Evolutionary conservation across 345 rosid genomes (phyloP).

Genomic region (Pistacia integerrima): DNA sequence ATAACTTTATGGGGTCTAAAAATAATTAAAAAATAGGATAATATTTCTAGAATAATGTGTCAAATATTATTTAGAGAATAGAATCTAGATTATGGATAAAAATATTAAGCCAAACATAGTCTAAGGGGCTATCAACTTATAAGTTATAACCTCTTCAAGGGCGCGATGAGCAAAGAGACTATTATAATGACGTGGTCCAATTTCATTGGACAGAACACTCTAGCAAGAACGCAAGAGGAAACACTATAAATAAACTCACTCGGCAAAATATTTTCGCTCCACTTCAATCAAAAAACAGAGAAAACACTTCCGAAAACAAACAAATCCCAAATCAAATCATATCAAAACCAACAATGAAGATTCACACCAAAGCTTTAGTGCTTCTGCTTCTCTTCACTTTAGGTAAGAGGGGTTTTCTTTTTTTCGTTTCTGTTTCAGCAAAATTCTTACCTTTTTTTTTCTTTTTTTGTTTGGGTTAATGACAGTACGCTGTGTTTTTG

Average conservation of each 20-base stretch:
- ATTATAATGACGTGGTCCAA: slow-evolving; percentile 19
- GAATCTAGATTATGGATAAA: too few relatives aligned
- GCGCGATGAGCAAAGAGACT: too few relatives aligned
- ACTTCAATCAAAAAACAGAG: not conserved
- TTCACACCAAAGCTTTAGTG: slow-evolving; percentile 20
- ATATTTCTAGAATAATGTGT: too few relatives aligned
- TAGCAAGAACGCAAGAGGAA: not conserved
- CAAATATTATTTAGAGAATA: too few relatives aligned
- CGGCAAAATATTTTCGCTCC: not conserved
- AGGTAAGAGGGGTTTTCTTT: slow-evolving; percentile 15
- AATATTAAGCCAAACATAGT: too few relatives aligned
- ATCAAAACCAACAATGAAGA: slow-evolving; percentile 18
- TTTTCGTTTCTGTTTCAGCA: not conserved
- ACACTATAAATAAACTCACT: not conserved
- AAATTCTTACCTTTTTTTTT: not conserved
- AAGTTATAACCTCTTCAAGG: too few relatives aligned
- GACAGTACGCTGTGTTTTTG: not conserved
- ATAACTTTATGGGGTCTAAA: too few relatives aligned
- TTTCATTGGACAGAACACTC: slow-evolving; percentile 25
- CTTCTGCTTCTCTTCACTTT: slow-evolving; percentile 19
- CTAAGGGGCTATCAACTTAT: too few relatives aligned
- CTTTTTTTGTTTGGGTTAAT: not conserved
- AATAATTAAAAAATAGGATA: too few relatives aligned
- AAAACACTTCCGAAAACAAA: not conserved
- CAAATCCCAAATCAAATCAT: not conserved